A percentile compares a stretch with the other conserved stretches of the same genome.
Evolutionary conservation across 805 yeast genomes (phyloP).

Genomic region (Lipomyces oligophaga): DNA sequence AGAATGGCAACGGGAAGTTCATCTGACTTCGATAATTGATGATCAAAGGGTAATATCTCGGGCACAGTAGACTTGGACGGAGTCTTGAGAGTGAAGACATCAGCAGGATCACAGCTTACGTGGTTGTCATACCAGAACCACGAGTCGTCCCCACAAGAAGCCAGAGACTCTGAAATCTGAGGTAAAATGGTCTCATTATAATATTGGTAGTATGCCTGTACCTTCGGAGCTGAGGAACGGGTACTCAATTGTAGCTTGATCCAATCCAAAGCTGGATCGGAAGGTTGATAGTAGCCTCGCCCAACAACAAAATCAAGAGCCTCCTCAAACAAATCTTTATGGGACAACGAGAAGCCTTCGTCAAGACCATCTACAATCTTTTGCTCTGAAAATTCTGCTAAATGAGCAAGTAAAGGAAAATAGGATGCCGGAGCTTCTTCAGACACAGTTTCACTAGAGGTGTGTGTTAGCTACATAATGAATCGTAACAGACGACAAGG

Average conservation of each 20-base stretch:
- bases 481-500: not conserved
- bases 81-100: constrained; percentile 74
- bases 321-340: constrained; percentile 18
- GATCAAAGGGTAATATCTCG: constrained; percentile 49
- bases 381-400: constrained; percentile 21
- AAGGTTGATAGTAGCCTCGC: constrained; percentile 20
- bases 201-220: constrained; percentile 59
- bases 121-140: constrained; percentile 54
- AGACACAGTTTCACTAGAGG: constrained; percentile 36
- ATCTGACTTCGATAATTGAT: constrained; percentile 52
- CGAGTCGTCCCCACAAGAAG: constrained; percentile 42
- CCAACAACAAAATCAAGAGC: constrained; percentile 11
- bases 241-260: constrained; percentile 47
- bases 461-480: not conserved
- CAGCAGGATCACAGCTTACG: constrained; percentile 62
- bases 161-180: constrained; percentile 32
- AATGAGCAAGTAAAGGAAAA: constrained; percentile 36
- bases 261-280: constrained; percentile 28
- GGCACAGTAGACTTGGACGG: constrained; percentile 29
- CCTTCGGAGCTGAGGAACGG: constrained; percentile 54
- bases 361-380: constrained; percentile 26
- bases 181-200: constrained; percentile 43
- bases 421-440: constrained; percentile 35
- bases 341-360: constrained; percentile 13
- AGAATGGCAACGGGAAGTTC: constrained; percentile 56